Conservation (phyloP, 495 filamentous ascomycete genomes). For the Cairneyella variabilis region DNA sequence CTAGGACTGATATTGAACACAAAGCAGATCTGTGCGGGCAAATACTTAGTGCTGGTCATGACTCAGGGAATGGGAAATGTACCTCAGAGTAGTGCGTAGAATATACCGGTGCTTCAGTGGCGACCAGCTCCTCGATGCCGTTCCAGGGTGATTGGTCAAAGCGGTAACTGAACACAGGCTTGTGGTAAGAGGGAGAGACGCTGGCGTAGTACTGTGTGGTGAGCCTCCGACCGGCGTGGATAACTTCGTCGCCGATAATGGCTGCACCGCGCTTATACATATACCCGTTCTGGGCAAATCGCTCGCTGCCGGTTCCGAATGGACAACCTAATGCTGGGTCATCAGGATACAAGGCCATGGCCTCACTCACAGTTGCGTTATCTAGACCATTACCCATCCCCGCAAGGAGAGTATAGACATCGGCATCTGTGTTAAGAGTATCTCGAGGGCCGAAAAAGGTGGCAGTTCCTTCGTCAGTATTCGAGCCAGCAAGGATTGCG, state of each 20-base stretch:
- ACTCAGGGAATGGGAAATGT: not conserved
- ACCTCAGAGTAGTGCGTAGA: constrained; percentile 54
- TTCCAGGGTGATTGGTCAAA: constrained; percentile 26
- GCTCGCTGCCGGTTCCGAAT: constrained; percentile 34
- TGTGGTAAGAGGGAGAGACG: not conserved
- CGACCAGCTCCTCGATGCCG: constrained; percentile 16
- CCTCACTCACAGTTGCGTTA: constrained; percentile 14
- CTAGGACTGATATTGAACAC: constrained; percentile 50
- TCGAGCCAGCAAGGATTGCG: not conserved
- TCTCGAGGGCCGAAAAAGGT: constrained; percentile 3
- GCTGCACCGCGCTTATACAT: constrained; percentile 27
- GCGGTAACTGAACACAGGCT: constrained; percentile 19
- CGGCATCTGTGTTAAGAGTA: not conserved
- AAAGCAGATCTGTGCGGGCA: constrained; percentile 32
- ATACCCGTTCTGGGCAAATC: constrained; percentile 26
- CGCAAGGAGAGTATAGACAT: not conserved
- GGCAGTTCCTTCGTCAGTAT: constrained; percentile 3
- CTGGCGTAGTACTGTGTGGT: constrained; percentile 1
- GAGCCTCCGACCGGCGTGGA: constrained; percentile 22
- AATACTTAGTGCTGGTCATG: not conserved
- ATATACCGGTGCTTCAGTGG: constrained; percentile 19
- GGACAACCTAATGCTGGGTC: constrained; percentile 37
- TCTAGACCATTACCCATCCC: constrained; percentile 10
- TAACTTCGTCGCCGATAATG: constrained; percentile 20
- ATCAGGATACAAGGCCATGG: constrained; percentile 41